Evolutionary conservation across 75 land plant genomes (phyloP), one percentile per base, ranked within the genome.

Genomic region (Pseudotsuga menziesii): DNA sequence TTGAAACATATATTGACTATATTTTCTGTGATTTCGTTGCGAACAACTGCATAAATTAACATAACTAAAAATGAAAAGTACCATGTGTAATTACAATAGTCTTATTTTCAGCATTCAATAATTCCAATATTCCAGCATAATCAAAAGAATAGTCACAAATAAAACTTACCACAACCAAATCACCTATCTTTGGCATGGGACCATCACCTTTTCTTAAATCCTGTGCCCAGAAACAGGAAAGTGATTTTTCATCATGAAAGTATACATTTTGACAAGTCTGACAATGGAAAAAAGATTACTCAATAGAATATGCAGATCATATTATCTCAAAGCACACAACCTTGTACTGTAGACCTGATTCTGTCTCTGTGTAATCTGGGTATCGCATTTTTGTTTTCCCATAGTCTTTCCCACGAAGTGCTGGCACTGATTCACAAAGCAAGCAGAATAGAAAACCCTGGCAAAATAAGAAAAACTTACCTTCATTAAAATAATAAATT

Each of bases 331-430:
- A 26, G 29, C 35, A 36, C 75, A 26, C 78, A 66, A 95, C 98
- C 98, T 96, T 96, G 78, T 90, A 96, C 63, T 96, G 98, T 66
- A 96, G 90, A 71, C 98, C 98, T 36, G 98, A 91, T 39, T 84
- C 80, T 58, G 98, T 96, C 73, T 89, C 87, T 60, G 73, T 78
- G 72, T 89, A 96, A 78, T 96, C 98, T 41, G 97, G 94, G 86
- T 88, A 96, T 41, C 83, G 78, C 98, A 96, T 96, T 71, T 91
- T 96, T 12, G 93, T 60, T 77, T 96, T 96, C 58, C 98, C 98
- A 89, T 96, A 96, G 76, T 96, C 98, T 88, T 96, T 96, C 71
- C 98, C 98, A 72, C 97, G 80, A 17, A 96, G 27, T 26, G 98
- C 98, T 67, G 98, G 94, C 98, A 96, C 98, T 96, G 87, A 84